Evolutionary conservation across 1,284 basidiomycete species (phyloP).

Genomic region (Cryptococcus sp.): DNA sequence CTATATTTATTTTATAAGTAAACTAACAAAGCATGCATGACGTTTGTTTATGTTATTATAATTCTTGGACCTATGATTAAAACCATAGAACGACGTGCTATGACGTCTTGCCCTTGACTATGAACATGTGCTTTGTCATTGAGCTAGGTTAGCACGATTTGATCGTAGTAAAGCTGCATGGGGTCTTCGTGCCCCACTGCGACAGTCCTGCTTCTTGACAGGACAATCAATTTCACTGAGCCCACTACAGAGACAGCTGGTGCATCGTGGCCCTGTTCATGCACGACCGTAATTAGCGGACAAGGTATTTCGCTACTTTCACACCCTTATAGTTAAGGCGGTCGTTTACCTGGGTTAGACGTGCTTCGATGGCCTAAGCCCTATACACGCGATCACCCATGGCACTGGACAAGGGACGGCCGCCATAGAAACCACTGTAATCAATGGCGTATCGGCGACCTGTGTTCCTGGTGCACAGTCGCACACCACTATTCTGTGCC

Average conservation of each 20-base stretch:
- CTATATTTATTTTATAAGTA: too few relatives aligned
- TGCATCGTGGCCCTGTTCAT: slow-evolving; percentile 33
- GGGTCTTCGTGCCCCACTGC: slow-evolving; percentile 32
- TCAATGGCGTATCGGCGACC: slow-evolving; percentile 22
- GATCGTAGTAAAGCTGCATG: slow-evolving; percentile 31
- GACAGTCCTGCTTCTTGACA: slow-evolving; percentile 33
- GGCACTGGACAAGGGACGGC: slow-evolving; percentile 32
- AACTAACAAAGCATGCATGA: too few relatives aligned
- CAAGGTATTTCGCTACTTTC: slow-evolving; percentile 37
- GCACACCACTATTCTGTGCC: slow-evolving; percentile 16
- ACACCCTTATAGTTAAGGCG: slow-evolving; percentile 35
- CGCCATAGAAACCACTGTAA: slow-evolving; percentile 21
- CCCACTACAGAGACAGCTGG: slow-evolving; percentile 27
- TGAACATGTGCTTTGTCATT: too few relatives aligned
- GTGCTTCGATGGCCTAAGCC: slow-evolving; percentile 8
- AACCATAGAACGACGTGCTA: too few relatives aligned
- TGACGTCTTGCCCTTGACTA: too few relatives aligned
- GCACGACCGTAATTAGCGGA: slow-evolving; percentile 34
- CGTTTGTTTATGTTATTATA: too few relatives aligned
- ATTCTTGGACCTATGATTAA: too few relatives aligned
- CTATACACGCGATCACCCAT: slow-evolving; percentile 6
- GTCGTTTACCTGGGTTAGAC: slow-evolving; percentile 22
- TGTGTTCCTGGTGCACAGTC: slow-evolving; percentile 34
- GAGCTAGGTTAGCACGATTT: too few relatives aligned
- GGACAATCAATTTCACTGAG: slow-evolving; percentile 35